Evolutionary conservation across 2,329 filamentous ascomycete genomes (phyloP), one percentile per base, ranked within the genome.

Genomic region (Fusarium sambucinum): DNA sequence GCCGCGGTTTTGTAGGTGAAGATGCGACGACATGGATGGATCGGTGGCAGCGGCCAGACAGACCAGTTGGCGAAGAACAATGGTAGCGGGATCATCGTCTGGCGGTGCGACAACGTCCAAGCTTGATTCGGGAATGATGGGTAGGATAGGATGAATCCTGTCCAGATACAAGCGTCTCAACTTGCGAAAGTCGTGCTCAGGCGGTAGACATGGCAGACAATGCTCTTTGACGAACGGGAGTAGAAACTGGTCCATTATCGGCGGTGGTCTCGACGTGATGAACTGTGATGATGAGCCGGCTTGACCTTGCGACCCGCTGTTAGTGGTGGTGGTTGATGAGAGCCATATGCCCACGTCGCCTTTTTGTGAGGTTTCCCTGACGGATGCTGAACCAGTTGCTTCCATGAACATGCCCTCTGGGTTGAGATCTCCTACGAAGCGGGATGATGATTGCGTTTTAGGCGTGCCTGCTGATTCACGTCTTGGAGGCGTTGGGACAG

Each of bases 331-430:
- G 32, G 32, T 69, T 0, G 79, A 77, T 4, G 79, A 77, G 16
- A 87, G 80, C 85, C 86, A 89, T 19, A 88, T 82, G 9, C 87
- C 87, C 2, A 88, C 80, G 40, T 86, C 85, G 47, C 84, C 84
- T 32, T 83, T 83, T 47, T 84, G 80, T 0, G 84, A 82, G 1
- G 75, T 74, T 13, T 76, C 75, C 6, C 76, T 73, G 21, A 76
- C 55, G 0, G 77, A 76, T 9, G 72, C 72, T 5, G 78, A 76
- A 5, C 77, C 77, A 3, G 84, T 85, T 2, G 84, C 86, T 67
- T 87, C 85, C 68, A 87, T 80, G 57, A 89, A 86, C 73, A 89
- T 85, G 59, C 84, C 84, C 73, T 89, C 87, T 3, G 87, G 87
- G 66, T 87, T 89, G 29, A 88, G 71, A 69, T 89, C 86, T 19